phyloP scores from a whole-genome alignment of 352 stramenopile genomes.

The Saprolegnia parasitica region DNA sequence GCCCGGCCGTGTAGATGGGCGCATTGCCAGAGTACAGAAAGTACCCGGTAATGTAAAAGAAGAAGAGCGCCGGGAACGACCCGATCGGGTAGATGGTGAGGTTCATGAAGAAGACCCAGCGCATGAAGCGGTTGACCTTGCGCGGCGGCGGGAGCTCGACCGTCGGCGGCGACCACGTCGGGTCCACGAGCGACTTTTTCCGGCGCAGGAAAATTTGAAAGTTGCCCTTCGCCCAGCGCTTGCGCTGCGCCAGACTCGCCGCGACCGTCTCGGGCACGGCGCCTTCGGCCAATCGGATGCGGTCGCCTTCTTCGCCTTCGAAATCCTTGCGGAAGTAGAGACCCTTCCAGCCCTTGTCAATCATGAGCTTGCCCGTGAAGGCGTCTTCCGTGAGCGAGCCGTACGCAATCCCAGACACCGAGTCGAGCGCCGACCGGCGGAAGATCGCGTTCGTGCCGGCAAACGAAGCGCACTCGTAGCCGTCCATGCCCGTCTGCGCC shows the following conservation, averaged over 20 bases:
- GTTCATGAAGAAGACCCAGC: constrained; percentile 80
- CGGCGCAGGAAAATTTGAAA: constrained; percentile 63
- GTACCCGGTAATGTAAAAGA: constrained; percentile 72
- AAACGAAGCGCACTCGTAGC: constrained; percentile 67
- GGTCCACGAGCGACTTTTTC: constrained; percentile 64
- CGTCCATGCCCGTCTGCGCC: constrained; percentile 64
- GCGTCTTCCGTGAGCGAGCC: constrained; percentile 70
- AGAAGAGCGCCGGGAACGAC: constrained; percentile 67
- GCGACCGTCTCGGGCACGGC: constrained; percentile 60
- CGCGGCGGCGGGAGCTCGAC: constrained; percentile 49
- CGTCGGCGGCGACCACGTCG: constrained; percentile 44
- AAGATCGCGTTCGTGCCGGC: constrained; percentile 75
- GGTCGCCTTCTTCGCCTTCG: constrained; percentile 59
- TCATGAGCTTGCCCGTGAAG: constrained; percentile 76
- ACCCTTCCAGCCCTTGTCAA: constrained; percentile 74
- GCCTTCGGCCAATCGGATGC: constrained; percentile 62
- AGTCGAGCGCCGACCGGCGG: constrained; percentile 64
- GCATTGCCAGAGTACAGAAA: constrained; percentile 71
- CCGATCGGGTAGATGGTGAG: constrained; percentile 68
- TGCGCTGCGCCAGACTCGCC: constrained; percentile 54
- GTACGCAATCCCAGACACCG: constrained; percentile 67
- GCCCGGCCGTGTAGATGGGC: constrained; percentile 61
- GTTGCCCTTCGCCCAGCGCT: constrained; percentile 74
- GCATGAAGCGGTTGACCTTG: constrained; percentile 75
- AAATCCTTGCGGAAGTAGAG: constrained; percentile 75